Evolutionary conservation across 768 basidiomycete genomes (phyloP), one percentile per base, ranked within the genome.

Genomic region (Lactifluus subvellereus): DNA sequence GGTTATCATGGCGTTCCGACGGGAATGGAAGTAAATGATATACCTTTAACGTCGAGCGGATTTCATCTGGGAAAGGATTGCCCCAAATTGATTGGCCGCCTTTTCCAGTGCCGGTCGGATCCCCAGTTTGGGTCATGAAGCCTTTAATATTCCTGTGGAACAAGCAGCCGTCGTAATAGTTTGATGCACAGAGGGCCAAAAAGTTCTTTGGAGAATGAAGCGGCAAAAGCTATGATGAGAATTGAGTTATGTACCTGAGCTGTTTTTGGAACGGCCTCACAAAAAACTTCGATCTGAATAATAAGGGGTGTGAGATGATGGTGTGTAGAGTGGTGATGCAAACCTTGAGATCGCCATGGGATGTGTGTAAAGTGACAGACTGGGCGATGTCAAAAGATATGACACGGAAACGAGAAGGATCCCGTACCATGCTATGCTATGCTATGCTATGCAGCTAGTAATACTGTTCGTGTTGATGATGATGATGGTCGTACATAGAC

Each of bases 1-100:
- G 37, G 57, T 20, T 27, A 55, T 16, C 18, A 22, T 8, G n/a
- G 55, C 32, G 35, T 13, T 56, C 49, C 45, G 50, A 65, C 40
- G 52, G 38, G 51, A 67, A 60, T 66, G 66, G 61, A 63, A 47
- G 47, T 42, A 20, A 66, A 49, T 58, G 37, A 59, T 71, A 60
- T 60, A 94, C 95, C 81, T 97, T 96, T 67, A 99, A 80, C 6
- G 97, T 99, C 49, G 94, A 90, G 54, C 94, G 81, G 48, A 97
- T 82, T 78, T 99, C 97, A 71, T 98, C 96, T 16, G 85, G 73
- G 71, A 97, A 98, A 0, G 95, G 86, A 62, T 83, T 84, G 2
- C 94, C 94, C 94, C 95, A 98, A 68, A 98, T 90, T 70, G 91
- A 94, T 76, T 98, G 93, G 13, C 97, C 97, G 43, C 92, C 94